Base-by-base conservation (phyloP, 169 alveolate species). In the Cryptosporidium sp. region DNA sequence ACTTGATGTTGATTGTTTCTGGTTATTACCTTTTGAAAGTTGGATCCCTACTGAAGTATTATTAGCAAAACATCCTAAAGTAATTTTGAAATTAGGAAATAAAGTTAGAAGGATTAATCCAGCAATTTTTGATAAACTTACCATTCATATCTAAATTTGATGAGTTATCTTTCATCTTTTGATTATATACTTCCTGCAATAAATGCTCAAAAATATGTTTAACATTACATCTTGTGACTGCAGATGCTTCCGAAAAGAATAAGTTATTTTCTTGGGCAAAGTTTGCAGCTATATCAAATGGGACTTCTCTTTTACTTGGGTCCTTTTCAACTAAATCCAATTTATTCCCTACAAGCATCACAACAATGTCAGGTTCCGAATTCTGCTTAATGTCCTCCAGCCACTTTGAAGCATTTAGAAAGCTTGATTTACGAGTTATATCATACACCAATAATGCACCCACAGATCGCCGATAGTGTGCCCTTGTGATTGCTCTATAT, bases 271-370 rank as follows among this genome's bases (percentile, higher is more conserved):
- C 96, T 53, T 91, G 86, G 1, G 99, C 99, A 80, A 96, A 96
- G 85, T 93, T 93, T 65, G 95, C 86, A 7, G 98, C 99, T 60
- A 92, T 56, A 18, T 65, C 68, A 45, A 80, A 69, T 9, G 85
- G 68, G 35, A 97, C 99, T 94, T 97, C 97, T 84, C 99, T 91
- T 53, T 89, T 91, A 29, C 93, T 87, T 39, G 98, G 97, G 85
- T 97, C 97, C 39, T 94, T 93, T 37, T 96, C 97, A 60, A 96
- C 96, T 52, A 97, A 93, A 91, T 98, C 99, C n/a, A 97, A 94
- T 94, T 98, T 98, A 94, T 99, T 99, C 48, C 99, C 99, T 6
- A 99, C 99, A 51, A 99, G 94, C 95, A 97, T 96, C 33, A 98
- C 97, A 23, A 98, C 99, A 58, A 98, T 97, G 87, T 98, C 99